Base-by-base conservation (phyloP, 371 early-diverging fungal genomes). In the Lichtheimia corymbifera region DNA sequence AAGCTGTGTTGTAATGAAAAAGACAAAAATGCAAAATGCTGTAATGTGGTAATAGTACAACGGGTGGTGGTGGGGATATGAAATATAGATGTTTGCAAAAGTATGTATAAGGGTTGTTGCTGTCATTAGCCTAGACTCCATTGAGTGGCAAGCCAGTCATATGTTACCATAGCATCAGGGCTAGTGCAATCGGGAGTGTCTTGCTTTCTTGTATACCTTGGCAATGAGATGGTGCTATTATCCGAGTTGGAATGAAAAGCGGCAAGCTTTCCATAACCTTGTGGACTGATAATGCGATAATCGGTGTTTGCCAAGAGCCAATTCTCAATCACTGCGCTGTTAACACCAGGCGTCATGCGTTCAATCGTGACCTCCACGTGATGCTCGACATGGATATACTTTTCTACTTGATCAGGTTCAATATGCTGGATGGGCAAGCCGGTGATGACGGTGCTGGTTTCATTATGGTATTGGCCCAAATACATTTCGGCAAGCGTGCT, bases 201-300 rank as follows among this genome's bases (percentile, higher is more conserved):
- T 42, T 62, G 55, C 6, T 47, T 47, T n/a, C n/a, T 18, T 47
- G 47, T 47, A 18, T 47, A 47, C 17, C 22, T 47, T 15, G 76
- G 75, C 64, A 79, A 64, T 4, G 73, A 68, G 18, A 75, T 67
- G 3, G 76, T 75, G 18, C 65, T 61, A 24, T 65, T 67, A 58
- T 79, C 79, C 41, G 68, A 68, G 5, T 60, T 65, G 14, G 79
- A 73, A 53, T 75, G 75, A 52, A 75, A 79, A 7, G 76, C 72
- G 44, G 76, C 76, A 40, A 75, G 50, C 49, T 75, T 75, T 4
- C 76, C 76, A 52, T 75, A 75, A n/a, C 76, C 76, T 59, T 75
- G 76, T 11, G 63, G 72, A 59, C 72, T 72, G 50, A 75, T 72
- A 13, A 75, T 56, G 22, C 76, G 62, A 47, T 67, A 75, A 42